Conservation (phyloP, 129 eudicot genomes). For the sunflower (Helianthus annuus) region DNA sequence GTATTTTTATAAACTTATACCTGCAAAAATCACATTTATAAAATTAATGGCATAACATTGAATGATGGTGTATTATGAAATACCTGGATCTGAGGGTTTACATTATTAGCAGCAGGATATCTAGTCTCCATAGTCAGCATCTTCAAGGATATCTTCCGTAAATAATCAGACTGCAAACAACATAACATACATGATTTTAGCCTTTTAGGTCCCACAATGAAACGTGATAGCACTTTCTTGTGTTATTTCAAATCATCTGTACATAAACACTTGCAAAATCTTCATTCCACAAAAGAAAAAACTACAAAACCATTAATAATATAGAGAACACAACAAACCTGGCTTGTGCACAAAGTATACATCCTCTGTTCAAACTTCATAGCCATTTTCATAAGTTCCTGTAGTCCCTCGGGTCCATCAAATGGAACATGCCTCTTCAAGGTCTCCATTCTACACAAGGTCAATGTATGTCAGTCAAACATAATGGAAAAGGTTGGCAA, state of each 20-base stretch:
- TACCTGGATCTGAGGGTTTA: constrained; percentile 70
- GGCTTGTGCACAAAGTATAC: constrained; percentile 65
- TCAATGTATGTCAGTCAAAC: constrained; percentile 9
- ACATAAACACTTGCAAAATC: no score
- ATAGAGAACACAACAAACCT: constrained; percentile 39
- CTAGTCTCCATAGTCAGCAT: constrained; percentile 76
- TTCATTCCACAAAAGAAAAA: no score
- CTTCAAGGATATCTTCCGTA: constrained; percentile 77
- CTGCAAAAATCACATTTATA: not conserved
- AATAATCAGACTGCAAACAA: constrained; percentile 71
- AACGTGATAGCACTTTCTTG: constrained; percentile 16
- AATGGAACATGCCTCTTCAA: constrained; percentile 75
- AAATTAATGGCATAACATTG: not conserved
- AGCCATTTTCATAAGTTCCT: constrained; percentile 65
- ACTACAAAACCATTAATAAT: not conserved
- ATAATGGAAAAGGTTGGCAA: not conserved
- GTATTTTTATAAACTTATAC: constrained; percentile 40
- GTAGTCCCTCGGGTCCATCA: constrained; percentile 72
- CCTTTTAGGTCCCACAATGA: not conserved
- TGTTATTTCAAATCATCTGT: no score
- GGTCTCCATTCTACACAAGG: constrained; percentile 58
- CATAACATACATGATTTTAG: not conserved
- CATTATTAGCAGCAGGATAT: constrained; percentile 46
- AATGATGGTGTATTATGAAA: not conserved
- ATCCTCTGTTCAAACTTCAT: constrained; percentile 70